These are phyloP conservation scores for Fragilariopsis cylindrus DNA, from an alignment of 108 stramenopile species.

Conservation along the genomic window DNA sequence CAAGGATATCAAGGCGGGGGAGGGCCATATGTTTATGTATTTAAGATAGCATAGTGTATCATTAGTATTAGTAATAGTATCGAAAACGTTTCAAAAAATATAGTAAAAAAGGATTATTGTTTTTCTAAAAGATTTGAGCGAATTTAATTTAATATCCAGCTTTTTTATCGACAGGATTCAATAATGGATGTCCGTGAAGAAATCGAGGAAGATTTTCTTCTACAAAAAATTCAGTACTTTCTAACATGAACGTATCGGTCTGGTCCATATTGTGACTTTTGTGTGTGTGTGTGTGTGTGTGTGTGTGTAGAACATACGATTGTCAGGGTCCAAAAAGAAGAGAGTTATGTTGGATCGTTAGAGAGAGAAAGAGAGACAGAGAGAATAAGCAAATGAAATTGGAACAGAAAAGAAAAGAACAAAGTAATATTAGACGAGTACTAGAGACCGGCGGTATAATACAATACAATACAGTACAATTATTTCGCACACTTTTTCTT, in stretches of 20 bases:
- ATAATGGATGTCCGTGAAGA: constrained; percentile 56
- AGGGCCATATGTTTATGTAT: too few species aligned
- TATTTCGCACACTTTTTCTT: not conserved
- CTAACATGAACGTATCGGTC: constrained; percentile 78
- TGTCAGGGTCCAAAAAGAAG: not conserved
- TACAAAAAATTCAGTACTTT: constrained; percentile 76
- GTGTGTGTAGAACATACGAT: not conserved
- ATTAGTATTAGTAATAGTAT: too few species aligned
- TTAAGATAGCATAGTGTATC: too few species aligned
- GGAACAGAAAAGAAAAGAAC: not conserved
- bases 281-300: not conserved
- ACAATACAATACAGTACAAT: not conserved
- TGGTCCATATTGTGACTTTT: constrained; percentile 57
- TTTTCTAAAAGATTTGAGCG: not conserved
- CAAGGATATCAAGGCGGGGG: too few species aligned
- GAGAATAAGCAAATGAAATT: not conserved
- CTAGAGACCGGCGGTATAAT: not conserved
- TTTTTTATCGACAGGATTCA: constrained; percentile 70
- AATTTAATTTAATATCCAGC: constrained; percentile 57
- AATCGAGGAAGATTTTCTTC: constrained; percentile 71
- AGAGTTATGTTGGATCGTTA: not conserved
- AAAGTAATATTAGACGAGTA: not conserved
- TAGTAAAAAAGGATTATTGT: too few species aligned
- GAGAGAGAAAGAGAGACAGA: too few species aligned
- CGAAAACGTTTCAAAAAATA: too few species aligned